Conservation (phyloP, 2,329 filamentous ascomycete species). For the Beauveria pseudobassiana region DNA sequence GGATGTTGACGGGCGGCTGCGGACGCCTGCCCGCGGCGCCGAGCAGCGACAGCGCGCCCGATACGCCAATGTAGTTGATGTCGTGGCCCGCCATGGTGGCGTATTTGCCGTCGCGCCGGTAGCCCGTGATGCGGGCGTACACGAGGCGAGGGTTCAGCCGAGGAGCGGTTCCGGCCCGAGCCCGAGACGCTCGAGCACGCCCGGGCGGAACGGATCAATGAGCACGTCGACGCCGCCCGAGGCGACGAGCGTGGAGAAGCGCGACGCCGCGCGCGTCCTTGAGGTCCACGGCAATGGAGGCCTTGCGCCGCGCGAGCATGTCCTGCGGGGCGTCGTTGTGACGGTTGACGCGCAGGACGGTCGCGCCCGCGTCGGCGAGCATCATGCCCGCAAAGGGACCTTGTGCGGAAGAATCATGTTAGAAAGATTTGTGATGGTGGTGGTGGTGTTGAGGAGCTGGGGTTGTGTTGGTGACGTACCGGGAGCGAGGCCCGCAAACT, state of each 20-base stretch:
- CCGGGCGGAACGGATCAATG: constrained; percentile 89
- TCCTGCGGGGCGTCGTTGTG: constrained; percentile 47
- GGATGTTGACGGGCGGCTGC: constrained; percentile 71
- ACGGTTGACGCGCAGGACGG: constrained; percentile 79
- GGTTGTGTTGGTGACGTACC: constrained; percentile 30
- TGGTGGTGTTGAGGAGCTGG: too few species aligned
- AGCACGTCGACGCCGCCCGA: constrained; percentile 70
- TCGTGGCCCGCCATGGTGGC: constrained; percentile 86
- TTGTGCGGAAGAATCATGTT: constrained; percentile 24
- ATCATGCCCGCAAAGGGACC: constrained; percentile 85
- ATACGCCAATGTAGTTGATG: constrained; percentile 92
- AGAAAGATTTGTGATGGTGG: not conserved
- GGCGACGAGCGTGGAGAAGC: constrained; percentile 59
- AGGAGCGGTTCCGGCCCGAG: constrained; percentile 65
- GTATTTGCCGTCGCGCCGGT: constrained; percentile 80
- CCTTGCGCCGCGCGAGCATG: constrained; percentile 71
- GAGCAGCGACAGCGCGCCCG: constrained; percentile 69
- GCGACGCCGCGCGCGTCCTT: constrained; percentile 57
- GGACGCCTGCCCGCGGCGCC: constrained; percentile 64
- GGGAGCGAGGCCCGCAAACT: constrained; percentile 56
- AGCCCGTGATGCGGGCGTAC: constrained; percentile 82
- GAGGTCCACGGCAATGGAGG: constrained; percentile 72
- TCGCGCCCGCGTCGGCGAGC: constrained; percentile 82
- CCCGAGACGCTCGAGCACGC: constrained; percentile 78
- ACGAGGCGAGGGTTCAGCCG: constrained; percentile 67